Evolutionary conservation across 108 stramenopile species (phyloP).

Genomic region (Skeletonema potamos): DNA sequence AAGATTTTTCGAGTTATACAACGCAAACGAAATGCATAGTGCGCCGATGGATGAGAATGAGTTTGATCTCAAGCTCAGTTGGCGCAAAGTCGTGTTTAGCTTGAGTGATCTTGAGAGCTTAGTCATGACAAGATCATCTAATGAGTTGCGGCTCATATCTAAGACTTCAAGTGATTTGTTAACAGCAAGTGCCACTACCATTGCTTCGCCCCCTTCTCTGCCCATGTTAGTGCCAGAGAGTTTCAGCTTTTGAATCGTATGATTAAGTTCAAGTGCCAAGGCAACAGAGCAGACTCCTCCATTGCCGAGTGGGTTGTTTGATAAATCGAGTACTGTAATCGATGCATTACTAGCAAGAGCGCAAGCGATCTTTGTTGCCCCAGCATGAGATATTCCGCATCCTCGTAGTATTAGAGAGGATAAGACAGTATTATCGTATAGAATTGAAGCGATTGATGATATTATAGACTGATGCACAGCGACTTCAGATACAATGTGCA

Average conservation of each 20-base stretch:
- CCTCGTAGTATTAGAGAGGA: neutral
- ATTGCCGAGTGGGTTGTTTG: conserved; percentile 8
- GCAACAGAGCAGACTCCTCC: neutral
- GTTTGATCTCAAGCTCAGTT: conserved; percentile 4
- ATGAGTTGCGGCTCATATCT: conserved; percentile 2
- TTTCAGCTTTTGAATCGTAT: neutral
- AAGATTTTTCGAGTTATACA: conserved; percentile 5
- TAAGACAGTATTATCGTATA: conserved; percentile 3
- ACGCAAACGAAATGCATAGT: neutral
- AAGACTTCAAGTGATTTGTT: conserved; percentile 9
- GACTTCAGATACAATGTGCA: neutral
- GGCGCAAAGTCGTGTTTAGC: neutral
- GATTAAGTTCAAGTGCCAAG: conserved; percentile 4
- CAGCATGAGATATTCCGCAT: conserved; percentile 9
- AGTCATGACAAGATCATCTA: neutral
- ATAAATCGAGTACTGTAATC: neutral
- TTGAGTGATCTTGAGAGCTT: conserved; percentile 4
- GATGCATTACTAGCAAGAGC: conserved; percentile 5
- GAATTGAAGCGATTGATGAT: conserved; percentile 1
- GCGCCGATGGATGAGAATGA: neutral
- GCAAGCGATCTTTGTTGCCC: conserved; percentile 4
- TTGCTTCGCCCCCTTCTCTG: neutral
- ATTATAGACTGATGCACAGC: neutral
- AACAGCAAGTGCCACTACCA: neutral
- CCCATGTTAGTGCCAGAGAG: neutral